Percentiles rank a stretch among this genome's conserved stretches.
Conservation (phyloP, 176 grass and related monocot species). For the Paspalum notatum region DNA sequence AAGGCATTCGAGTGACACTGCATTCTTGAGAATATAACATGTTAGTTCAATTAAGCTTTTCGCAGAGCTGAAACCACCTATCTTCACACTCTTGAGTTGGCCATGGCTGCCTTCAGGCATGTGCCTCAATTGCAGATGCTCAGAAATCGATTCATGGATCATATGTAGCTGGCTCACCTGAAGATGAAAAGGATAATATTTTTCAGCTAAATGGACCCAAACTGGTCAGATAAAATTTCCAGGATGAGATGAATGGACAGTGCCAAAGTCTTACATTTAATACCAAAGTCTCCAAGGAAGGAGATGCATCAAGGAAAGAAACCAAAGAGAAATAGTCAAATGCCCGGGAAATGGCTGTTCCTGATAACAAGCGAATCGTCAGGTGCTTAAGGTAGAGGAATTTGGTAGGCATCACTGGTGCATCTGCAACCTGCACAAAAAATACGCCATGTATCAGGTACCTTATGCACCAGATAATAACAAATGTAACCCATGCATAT, state of each 20-base stretch:
- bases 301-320: slow-evolving; percentile 6
- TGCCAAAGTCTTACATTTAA: not conserved
- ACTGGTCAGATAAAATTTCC: not conserved
- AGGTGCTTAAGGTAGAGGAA: slow-evolving; percentile 35
- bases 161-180: not conserved
- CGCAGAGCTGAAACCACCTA: not conserved
- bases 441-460: not conserved
- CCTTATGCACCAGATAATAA: no score
- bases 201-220: not conserved
- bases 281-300: not conserved
- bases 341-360: not conserved
- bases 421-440: not conserved
- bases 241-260: not conserved
- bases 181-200: not conserved
- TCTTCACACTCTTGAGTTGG: slow-evolving; percentile 11
- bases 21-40: not conserved
- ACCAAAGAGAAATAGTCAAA: not conserved
- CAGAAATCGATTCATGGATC: not conserved
- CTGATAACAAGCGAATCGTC: not conserved
- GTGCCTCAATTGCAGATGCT: slow-evolving; percentile 19
- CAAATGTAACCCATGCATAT: no score
- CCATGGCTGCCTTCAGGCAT: not conserved
- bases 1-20: not conserved
- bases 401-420: slow-evolving; percentile 29
- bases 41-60: slow-evolving; percentile 1